Evolutionary conservation across 345 rosid genomes (phyloP), one percentile per base, ranked within the genome.

Genomic region (Euphorbia lathyris): DNA sequence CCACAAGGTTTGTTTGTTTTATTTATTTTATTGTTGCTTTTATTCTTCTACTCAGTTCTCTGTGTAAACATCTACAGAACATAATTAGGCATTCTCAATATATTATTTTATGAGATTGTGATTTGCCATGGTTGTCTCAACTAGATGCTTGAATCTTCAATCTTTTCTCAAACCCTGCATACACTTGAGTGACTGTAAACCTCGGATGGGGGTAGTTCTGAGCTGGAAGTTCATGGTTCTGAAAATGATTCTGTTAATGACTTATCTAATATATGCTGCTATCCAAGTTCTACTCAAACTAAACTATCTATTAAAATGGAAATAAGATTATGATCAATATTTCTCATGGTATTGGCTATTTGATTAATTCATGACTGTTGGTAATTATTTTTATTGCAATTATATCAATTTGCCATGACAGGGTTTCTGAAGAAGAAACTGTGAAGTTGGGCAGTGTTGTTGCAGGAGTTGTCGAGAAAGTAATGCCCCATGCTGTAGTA

Each of bases 391-490:
- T 40, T 40, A 40, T 5, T 5, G 53, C 29, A 13, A 36, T 50
- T 25, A 30, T 59, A 48, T 57, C 2, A 38, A 29, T 66, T 60
- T 8, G 25, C 13, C 4, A 48, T 43, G 32, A 51, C 84, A 90
- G 97, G 82, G 83, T 87, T 78, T 82, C 96, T 75, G 91, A 86
- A 78, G 97, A 86, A 63, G 87, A 83, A 60, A 61, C 77, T 67
- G 83, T 94, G 80, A 90, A 90, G 85, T 56, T 91, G 83, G 97
- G 98, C 69, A 82, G 88, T 71, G 55, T 90, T 73, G 86, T 94
- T 77, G 78, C 92, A 3, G 98, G 95, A 81, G 83, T 87, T 64
- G 92, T 91, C 72, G 98, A 91, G 68, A 77, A 74, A 64, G 73
- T 95, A 27, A 84, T 88, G 63, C 81, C 90, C 42, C 79, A 74